Evolutionary conservation across 352 stramenopile genomes (phyloP).

Genomic region (Phytophthora hybrid): DNA sequence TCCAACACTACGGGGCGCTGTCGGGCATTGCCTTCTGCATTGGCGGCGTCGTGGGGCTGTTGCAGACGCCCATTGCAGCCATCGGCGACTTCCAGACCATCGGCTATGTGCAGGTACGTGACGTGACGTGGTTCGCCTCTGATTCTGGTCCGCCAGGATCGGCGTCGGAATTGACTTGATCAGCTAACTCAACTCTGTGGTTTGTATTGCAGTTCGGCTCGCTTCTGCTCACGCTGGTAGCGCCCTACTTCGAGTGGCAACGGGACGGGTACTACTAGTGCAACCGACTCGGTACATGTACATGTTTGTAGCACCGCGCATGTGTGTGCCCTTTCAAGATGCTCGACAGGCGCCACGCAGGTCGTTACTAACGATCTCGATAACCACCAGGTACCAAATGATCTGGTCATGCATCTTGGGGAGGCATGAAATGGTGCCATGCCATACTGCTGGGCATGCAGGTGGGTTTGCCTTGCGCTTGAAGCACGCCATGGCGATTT

Average conservation of each 20-base stretch:
- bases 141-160: not conserved
- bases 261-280: constrained; percentile 41
- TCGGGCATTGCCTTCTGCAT: constrained; percentile 81
- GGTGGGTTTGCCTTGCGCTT: not conserved
- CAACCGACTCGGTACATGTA: not conserved
- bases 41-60: constrained; percentile 63
- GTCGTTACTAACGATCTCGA: constrained; percentile 19
- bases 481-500: constrained; percentile 36
- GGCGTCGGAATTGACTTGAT: not conserved
- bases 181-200: not conserved
- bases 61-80: constrained; percentile 70
- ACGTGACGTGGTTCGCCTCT: constrained; percentile 1
- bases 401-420: constrained; percentile 18
- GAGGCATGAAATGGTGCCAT: not conserved
- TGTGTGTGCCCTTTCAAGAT: constrained; percentile 17
- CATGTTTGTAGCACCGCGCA: not conserved
- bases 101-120: constrained; percentile 57
- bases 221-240: constrained; percentile 55
- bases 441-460: not conserved
- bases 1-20: constrained; percentile 87
- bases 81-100: constrained; percentile 58
- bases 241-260: constrained; percentile 57
- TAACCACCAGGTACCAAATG: not conserved
- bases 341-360: constrained; percentile 36
- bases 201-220: constrained; percentile 46